These are phyloP conservation scores for Seiridium unicorne DNA, from an alignment of 2,329 filamentous ascomycete genomes.

Conservation along the genomic window DNA sequence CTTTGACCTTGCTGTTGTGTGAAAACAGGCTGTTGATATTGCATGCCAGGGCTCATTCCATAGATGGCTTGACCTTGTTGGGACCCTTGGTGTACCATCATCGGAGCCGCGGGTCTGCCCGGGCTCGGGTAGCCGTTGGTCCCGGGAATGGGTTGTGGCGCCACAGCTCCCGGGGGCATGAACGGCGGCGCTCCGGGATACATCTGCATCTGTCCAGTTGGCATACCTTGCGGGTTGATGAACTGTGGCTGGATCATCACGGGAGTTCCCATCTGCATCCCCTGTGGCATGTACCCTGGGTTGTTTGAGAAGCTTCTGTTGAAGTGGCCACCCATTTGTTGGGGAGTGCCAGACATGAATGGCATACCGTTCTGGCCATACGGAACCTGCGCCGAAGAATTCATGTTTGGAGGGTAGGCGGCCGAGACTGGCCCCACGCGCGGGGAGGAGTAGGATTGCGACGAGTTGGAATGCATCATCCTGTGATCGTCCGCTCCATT, in stretches of 20 bases:
- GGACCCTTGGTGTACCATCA: constrained; percentile 94
- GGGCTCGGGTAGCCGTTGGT: constrained; percentile 86
- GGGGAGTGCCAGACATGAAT: constrained; percentile 68
- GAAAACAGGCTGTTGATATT: constrained; percentile 74
- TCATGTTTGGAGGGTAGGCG: constrained; percentile 67
- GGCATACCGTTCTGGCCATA: constrained; percentile 72
- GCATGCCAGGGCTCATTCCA: constrained; percentile 73
- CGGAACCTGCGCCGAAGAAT: constrained; percentile 66
- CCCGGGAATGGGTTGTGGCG: constrained; percentile 60
- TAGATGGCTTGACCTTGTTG: constrained; percentile 82
- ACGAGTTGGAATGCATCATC: constrained; percentile 84
- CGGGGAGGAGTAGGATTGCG: constrained; percentile 83
- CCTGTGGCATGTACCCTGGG: constrained; percentile 70
- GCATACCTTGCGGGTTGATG: constrained; percentile 71
- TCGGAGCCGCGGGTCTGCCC: constrained; percentile 71
- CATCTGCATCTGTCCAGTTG: constrained; percentile 74
- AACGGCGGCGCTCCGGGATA: constrained; percentile 70
- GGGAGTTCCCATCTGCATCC: constrained; percentile 67
- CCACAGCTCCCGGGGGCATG: constrained; percentile 57
- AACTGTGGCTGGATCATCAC: constrained; percentile 86
- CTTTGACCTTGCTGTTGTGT: constrained; percentile 71
- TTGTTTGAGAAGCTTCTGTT: constrained; percentile 70
- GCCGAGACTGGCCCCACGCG: constrained; percentile 70
- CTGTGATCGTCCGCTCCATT: constrained; percentile 80
- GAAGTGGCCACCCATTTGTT: constrained; percentile 60